Base-by-base conservation (phyloP, 192 early-diverging fungal species). In the Chytriomyces sp. region DNA sequence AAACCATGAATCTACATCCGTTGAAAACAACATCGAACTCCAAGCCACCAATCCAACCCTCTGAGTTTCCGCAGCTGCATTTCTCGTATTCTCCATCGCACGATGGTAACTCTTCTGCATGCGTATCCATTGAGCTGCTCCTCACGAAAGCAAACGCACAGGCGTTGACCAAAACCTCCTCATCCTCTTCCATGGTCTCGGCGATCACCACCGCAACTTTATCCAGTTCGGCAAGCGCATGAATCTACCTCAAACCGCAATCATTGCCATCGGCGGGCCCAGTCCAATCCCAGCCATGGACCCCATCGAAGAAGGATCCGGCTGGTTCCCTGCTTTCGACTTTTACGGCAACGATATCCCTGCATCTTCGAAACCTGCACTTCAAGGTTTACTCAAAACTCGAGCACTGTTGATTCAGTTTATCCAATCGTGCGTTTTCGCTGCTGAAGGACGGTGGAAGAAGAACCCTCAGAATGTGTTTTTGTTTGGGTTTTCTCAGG, bases 401-500 rank as follows among this genome's bases (percentile, higher is more conserved):
- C 81, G 91, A 0, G 70, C 71, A 4, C 43, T 82, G 5, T 59
- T 93, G 8, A 28, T 77, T 18, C 71, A 75, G 18, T 82, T 94
- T 18, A 23, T 92, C 2, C 35, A 82, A 7, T 79, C 87, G 45
- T 69, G 83, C 50, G 77, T 88, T 7, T 61, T 82, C 9, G 0
- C 20, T 20, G 50, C 82, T 8, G 85, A 85, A 66, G 77, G 57
- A 16, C 50, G 68, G 47, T 61, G 64, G 62, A 62, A 81, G n/a
- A 90, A 84, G 72, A 61, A 68, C 0, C 67, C 82, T 6, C 64
- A 67, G 46, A 78, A 83, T 24, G 85, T 93, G 44, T 86, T 89
- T 50, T 64, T 94, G 4, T 88, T 94, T 80, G 93, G 93, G 5
- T 94, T 93, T 78, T 87, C 90, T 10, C 91, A 94, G 57, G 93